Evolutionary conservation across 1,284 basidiomycete genomes (phyloP).

Genomic region (Tremellales sp.): DNA sequence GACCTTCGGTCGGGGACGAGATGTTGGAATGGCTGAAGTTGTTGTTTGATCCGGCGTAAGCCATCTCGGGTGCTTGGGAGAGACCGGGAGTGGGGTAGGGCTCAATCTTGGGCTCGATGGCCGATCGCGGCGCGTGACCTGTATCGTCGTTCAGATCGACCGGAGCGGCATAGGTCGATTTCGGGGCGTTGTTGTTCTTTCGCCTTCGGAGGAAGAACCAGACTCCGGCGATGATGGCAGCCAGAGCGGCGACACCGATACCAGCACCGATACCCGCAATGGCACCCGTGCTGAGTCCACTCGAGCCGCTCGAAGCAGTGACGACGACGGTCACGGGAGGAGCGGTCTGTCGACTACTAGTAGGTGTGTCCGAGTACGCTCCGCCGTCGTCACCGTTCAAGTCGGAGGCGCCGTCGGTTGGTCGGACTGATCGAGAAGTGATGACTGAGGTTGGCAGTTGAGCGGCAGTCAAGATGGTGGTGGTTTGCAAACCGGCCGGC

Average conservation of each 20-base stretch:
- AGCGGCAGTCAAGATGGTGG: not conserved
- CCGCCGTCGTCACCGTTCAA: not conserved
- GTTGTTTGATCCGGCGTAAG: not conserved
- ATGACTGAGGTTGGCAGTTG: constrained; percentile 8
- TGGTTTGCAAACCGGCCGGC: constrained; percentile 11
- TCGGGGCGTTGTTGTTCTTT: not conserved
- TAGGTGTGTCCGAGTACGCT: not conserved
- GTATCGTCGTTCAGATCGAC: not conserved
- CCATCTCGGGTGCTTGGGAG: not conserved
- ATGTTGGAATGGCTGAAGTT: too few relatives aligned
- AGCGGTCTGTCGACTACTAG: not conserved
- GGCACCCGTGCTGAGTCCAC: not conserved
- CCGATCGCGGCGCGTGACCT: not conserved
- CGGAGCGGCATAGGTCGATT: not conserved
- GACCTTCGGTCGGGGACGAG: too few relatives aligned
- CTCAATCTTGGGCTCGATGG: not conserved
- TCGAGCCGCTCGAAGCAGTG: not conserved
- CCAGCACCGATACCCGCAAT: not conserved
- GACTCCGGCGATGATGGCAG: not conserved
- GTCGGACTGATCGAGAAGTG: not conserved
- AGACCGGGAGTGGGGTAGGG: not conserved
- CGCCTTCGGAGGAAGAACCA: not conserved
- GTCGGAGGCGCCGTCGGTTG: not conserved
- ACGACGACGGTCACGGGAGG: not conserved
- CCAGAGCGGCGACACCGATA: not conserved